phyloP scores from a whole-genome alignment of 2,329 filamentous ascomycete genomes.

The Penicillium sp. region DNA sequence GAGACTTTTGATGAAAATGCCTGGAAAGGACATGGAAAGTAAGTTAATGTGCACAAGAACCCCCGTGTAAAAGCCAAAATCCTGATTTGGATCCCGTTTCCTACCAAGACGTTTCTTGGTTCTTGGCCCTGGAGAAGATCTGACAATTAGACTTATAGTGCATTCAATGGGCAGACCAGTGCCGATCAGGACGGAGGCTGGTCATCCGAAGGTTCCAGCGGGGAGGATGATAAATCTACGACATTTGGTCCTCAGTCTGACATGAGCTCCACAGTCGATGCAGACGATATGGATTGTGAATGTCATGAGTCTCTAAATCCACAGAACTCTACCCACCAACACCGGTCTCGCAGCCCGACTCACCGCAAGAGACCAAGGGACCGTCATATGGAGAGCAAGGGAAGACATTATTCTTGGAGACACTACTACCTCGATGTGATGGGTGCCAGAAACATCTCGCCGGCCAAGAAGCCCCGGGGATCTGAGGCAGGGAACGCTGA shows the following conservation, averaged over 20 bases:
- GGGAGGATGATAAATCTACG: slow-evolving; percentile 29
- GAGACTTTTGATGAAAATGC: too few relatives aligned
- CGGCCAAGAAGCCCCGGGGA: slow-evolving; percentile 1
- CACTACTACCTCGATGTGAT: slow-evolving; percentile 6
- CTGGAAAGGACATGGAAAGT: too few relatives aligned
- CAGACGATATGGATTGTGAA: slow-evolving; percentile 22
- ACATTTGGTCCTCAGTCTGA: slow-evolving; percentile 23
- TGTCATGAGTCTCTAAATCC: slow-evolving; percentile 14
- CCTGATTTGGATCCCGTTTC: too few relatives aligned
- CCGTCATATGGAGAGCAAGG: slow-evolving; percentile 10
- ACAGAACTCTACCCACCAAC: slow-evolving; percentile 15
- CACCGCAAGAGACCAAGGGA: slow-evolving; percentile 3
- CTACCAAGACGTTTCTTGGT: too few relatives aligned
- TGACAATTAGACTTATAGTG: too few relatives aligned
- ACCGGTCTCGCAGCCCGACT: slow-evolving; percentile 18
- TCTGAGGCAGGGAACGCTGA: not conserved
- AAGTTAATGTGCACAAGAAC: too few relatives aligned
- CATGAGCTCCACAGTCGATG: slow-evolving; percentile 27
- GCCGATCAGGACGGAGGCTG: slow-evolving; percentile 8
- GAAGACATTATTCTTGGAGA: slow-evolving; percentile 1
- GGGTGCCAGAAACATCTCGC: slow-evolving; percentile 1
- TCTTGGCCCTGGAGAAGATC: too few relatives aligned
- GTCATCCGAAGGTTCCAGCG: slow-evolving; percentile 22
- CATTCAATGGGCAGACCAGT: too few relatives aligned
- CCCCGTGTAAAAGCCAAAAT: too few relatives aligned